Conservation (phyloP, 306 rosid genomes). For the Begonia fuchsioides region DNA sequence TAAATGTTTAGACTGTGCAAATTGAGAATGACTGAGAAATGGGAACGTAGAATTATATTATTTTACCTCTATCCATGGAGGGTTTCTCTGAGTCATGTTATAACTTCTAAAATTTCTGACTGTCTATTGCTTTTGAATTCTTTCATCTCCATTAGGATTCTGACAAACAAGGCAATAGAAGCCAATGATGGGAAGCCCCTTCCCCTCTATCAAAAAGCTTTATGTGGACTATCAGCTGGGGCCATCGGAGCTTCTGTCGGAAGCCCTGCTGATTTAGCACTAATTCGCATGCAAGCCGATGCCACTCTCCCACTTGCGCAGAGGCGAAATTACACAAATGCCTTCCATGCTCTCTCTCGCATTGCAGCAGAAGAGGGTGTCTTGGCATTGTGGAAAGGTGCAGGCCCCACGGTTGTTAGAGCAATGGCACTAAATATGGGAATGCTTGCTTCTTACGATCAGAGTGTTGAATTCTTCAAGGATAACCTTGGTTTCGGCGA, state of each 20-base stretch:
- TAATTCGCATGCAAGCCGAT: slow-evolving; percentile 97
- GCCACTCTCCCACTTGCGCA: slow-evolving; percentile 83
- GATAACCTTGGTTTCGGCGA: slow-evolving; percentile 78
- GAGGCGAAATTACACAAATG: slow-evolving; percentile 83
- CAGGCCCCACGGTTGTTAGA: slow-evolving; percentile 95
- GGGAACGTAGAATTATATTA: too few species aligned
- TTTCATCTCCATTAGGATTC: slow-evolving; percentile 27
- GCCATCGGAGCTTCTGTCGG: slow-evolving; percentile 93
- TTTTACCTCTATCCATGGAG: too few species aligned
- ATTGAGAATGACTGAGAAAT: too few species aligned
- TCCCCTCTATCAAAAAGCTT: slow-evolving; percentile 91
- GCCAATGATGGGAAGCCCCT: slow-evolving; percentile 99
- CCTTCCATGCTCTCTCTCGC: slow-evolving; percentile 87
- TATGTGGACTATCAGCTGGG: slow-evolving; percentile 98
- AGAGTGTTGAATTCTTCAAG: slow-evolving; percentile 84
- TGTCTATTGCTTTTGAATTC: not conserved
- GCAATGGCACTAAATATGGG: slow-evolving; percentile 99
- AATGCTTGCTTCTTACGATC: slow-evolving; percentile 98
- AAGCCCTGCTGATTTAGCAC: slow-evolving; percentile 96
- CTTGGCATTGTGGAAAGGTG: slow-evolving; percentile 96
- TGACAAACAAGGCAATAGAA: slow-evolving; percentile 81
- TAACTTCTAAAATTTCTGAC: too few species aligned
- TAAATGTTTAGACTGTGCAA: too few species aligned
- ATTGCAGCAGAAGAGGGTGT: slow-evolving; percentile 79
- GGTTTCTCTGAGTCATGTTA: too few species aligned